Conservation (phyloP, 75 land plant species). For the Selaginella moellendorffii region DNA sequence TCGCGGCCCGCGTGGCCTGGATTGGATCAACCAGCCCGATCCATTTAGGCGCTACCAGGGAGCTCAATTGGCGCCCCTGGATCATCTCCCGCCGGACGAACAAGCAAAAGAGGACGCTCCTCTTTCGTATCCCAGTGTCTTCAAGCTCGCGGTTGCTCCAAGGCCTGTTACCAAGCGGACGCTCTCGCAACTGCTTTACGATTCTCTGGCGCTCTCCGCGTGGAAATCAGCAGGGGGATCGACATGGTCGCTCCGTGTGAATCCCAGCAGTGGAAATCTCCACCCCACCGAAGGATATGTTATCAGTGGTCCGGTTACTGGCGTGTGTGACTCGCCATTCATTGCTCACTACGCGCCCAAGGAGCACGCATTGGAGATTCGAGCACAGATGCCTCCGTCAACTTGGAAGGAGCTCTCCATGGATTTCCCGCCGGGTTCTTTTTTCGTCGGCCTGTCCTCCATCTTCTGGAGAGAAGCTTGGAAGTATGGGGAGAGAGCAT, state of each 20-base stretch:
- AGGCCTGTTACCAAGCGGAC: constrained; percentile 29
- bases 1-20: constrained; percentile 62
- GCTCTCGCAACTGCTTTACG: constrained; percentile 70
- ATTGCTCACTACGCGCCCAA: constrained; percentile 89
- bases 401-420: neutral
- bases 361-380: constrained; percentile 65
- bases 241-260: constrained; percentile 82
- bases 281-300: constrained; percentile 91
- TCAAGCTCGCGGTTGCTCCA: constrained; percentile 15
- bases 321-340: constrained; percentile 34
- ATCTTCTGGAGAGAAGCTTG: constrained; percentile 95
- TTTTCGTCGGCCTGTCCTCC: constrained; percentile 58
- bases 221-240: constrained; percentile 95
- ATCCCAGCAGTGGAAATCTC: constrained; percentile 92
- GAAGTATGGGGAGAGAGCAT: constrained; percentile 96
- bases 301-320: constrained; percentile 38
- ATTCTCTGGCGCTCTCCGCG: constrained; percentile 77
- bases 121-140: constrained; percentile 24
- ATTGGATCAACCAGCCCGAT: constrained; percentile 94
- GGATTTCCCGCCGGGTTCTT: constrained; percentile 19
- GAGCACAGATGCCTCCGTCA: constrained; percentile 29
- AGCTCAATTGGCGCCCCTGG: constrained; percentile 43
- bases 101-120: constrained; percentile 12
- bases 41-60: constrained; percentile 76
- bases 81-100: constrained; percentile 14